Evolutionary conservation across 164 flowering plant genomes (phyloP).

Genomic region (Vitis riparia): DNA sequence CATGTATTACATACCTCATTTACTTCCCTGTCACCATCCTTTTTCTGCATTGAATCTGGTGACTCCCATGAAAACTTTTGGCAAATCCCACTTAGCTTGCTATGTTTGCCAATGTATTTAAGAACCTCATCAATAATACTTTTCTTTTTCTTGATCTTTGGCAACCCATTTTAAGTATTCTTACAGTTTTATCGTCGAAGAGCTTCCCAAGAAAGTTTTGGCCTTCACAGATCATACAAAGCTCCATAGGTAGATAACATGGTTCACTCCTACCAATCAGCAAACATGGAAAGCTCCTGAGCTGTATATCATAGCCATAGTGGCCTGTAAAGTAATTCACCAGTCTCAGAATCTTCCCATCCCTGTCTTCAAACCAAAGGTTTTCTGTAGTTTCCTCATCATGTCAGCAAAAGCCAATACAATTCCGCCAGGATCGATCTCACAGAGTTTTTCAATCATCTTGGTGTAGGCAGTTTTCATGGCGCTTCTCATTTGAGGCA

Average conservation of each 20-base stretch:
- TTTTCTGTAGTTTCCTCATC: slow-evolving; percentile 61
- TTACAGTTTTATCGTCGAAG: slow-evolving; percentile 84
- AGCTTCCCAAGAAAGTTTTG: slow-evolving; percentile 94
- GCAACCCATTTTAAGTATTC: slow-evolving; percentile 80
- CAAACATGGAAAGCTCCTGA: slow-evolving; percentile 85
- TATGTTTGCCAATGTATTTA: too few relatives aligned
- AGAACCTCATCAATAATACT: slow-evolving; percentile 61
- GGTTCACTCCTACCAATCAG: slow-evolving; percentile 90
- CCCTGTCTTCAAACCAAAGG: slow-evolving; percentile 76
- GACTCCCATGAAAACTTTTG: too few relatives aligned
- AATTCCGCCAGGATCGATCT: too few relatives aligned
- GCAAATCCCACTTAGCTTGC: too few relatives aligned
- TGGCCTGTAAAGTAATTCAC: slow-evolving; percentile 83
- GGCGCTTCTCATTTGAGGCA: too few relatives aligned
- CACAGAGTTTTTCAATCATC: too few relatives aligned
- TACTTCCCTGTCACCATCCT: too few relatives aligned
- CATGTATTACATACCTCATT: too few relatives aligned
- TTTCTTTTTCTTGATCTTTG: slow-evolving; percentile 77
- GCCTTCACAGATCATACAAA: slow-evolving; percentile 91
- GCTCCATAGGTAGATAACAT: slow-evolving; percentile 97
- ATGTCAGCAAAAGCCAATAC: too few relatives aligned
- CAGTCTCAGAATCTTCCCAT: slow-evolving; percentile 60
- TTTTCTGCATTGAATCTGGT: too few relatives aligned
- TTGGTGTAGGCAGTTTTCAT: too few relatives aligned
- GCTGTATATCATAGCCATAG: slow-evolving; percentile 79